These are phyloP conservation scores for Solanum paucissectum DNA, from an alignment of 257 asterid genomes.

Conservation along the genomic window DNA sequence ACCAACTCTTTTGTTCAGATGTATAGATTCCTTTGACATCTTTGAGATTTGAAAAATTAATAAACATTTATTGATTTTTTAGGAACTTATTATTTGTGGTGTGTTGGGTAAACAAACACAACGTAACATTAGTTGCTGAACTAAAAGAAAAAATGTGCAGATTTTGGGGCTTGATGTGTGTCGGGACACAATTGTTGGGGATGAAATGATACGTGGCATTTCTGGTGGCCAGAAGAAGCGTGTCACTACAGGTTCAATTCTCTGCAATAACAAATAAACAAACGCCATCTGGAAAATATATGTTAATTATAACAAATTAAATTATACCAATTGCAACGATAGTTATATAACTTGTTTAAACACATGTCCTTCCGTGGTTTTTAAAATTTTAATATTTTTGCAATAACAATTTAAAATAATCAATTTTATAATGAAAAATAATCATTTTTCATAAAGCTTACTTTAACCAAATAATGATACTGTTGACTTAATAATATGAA, in stretches of 20 bases:
- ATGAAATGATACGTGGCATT: conserved; percentile 60
- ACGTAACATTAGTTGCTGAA: not conserved
- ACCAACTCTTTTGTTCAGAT: conserved; percentile 5
- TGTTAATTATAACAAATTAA: not conserved
- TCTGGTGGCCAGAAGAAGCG: conserved; percentile 68
- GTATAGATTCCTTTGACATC: not conserved
- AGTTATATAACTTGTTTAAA: not conserved
- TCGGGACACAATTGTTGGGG: conserved; percentile 50
- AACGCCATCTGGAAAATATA: no score
- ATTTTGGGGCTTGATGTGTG: conserved; percentile 52
- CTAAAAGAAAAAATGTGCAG: conserved; percentile 17
- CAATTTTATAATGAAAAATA: not conserved
- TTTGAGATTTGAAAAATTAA: not conserved
- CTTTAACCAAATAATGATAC: not conserved
- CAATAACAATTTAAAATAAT: not conserved
- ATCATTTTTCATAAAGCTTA: not conserved
- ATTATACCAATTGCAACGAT: not conserved
- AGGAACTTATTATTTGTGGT: not conserved
- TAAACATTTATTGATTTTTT: not conserved
- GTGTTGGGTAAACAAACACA: not conserved
- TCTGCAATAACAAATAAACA: not conserved
- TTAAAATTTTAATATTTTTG: not conserved
- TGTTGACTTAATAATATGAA: not conserved
- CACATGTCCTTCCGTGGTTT: not conserved
- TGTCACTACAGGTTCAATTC: conserved; percentile 42